phyloP scores from a whole-genome alignment of 2,329 filamentous ascomycete genomes.

The Beauveria australis region DNA sequence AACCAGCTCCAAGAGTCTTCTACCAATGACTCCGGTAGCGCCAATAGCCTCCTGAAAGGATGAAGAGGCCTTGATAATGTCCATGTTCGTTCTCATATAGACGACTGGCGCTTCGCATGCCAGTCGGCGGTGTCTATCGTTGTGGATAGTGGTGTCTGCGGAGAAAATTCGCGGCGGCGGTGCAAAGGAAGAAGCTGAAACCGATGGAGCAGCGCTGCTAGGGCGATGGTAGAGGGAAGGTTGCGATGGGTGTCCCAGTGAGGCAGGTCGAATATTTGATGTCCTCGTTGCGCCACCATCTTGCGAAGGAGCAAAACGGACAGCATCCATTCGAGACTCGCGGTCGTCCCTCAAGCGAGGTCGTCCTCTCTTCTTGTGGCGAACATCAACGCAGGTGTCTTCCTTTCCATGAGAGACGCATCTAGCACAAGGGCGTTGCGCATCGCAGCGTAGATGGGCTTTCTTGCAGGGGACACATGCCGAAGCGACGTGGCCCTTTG shows the following conservation, averaged over 20 bases:
- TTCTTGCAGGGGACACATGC: slow-evolving; percentile 81
- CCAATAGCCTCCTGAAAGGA: slow-evolving; percentile 50
- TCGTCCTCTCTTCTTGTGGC: slow-evolving; percentile 77
- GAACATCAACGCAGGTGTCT: slow-evolving; percentile 72
- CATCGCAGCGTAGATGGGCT: slow-evolving; percentile 66
- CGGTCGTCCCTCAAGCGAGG: slow-evolving; percentile 68
- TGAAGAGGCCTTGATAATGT: slow-evolving; percentile 47
- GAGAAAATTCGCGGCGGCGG: slow-evolving; percentile 4
- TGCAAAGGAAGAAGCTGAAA: not conserved
- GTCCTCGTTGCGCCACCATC: slow-evolving; percentile 42
- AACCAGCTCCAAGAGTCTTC: slow-evolving; percentile 48
- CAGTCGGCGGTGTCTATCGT: not conserved
- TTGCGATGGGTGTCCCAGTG: not conserved
- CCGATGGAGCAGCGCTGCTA: not conserved
- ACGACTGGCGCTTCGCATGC: slow-evolving; percentile 41
- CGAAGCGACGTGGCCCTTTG: slow-evolving; percentile 75
- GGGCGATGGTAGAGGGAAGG: not conserved
- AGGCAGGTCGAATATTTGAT: slow-evolving; percentile 37
- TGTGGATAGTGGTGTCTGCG: not conserved
- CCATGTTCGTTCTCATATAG: slow-evolving; percentile 50
- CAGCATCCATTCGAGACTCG: slow-evolving; percentile 48
- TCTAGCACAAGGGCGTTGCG: slow-evolving; percentile 69
- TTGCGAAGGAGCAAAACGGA: slow-evolving; percentile 36
- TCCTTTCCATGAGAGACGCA: slow-evolving; percentile 73
- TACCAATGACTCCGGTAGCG: slow-evolving; percentile 33